A percentile compares a stretch with the other conserved stretches of the same genome.
phyloP scores from a whole-genome alignment of 352 stramenopile genomes.

The Pythium brassicae region DNA sequence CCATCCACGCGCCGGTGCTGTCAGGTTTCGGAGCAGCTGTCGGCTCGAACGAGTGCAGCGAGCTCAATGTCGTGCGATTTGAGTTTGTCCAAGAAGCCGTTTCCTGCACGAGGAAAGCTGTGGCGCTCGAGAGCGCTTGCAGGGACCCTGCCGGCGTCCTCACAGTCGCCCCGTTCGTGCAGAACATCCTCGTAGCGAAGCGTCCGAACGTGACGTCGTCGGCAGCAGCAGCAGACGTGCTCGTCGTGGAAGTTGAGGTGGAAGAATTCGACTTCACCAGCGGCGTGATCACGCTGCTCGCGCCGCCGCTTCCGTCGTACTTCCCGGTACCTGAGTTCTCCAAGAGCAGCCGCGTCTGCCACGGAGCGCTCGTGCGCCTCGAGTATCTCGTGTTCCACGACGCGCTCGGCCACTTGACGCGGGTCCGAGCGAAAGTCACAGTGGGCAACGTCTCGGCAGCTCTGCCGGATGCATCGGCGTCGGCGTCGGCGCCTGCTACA shows the following conservation, averaged over 20 bases:
- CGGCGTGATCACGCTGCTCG: neutral
- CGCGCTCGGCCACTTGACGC: slow-evolving; percentile 21
- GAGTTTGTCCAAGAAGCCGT: slow-evolving; percentile 4
- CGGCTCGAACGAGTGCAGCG: slow-evolving; percentile 25
- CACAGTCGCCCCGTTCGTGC: slow-evolving; percentile 11
- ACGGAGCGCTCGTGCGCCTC: slow-evolving; percentile 19
- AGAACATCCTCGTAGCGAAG: slow-evolving; percentile 20
- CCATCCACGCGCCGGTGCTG: slow-evolving; percentile 16
- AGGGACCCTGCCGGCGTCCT: slow-evolving; percentile 5
- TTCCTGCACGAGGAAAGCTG: slow-evolving; percentile 10
- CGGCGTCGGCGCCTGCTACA: neutral
- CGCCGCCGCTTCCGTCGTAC: slow-evolving; percentile 19
- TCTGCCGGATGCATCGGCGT: too few species aligned
- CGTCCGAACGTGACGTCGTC: slow-evolving; percentile 15
- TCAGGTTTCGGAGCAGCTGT: slow-evolving; percentile 13
- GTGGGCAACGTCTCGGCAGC: slow-evolving; percentile 22
- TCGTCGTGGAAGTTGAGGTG: slow-evolving; percentile 16
- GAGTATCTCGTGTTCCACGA: slow-evolving; percentile 29
- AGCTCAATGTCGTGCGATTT: slow-evolving; percentile 23
- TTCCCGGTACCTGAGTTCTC: slow-evolving; percentile 16
- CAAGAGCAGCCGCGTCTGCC: slow-evolving; percentile 11
- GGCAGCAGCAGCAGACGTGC: neutral
- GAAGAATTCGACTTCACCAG: slow-evolving; percentile 13
- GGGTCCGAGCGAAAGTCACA: slow-evolving; percentile 15
- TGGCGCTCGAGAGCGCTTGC: slow-evolving; percentile 16